Base-by-base conservation (phyloP, 441 rosid genomes). In the Aquilaria agallochum region DNA sequence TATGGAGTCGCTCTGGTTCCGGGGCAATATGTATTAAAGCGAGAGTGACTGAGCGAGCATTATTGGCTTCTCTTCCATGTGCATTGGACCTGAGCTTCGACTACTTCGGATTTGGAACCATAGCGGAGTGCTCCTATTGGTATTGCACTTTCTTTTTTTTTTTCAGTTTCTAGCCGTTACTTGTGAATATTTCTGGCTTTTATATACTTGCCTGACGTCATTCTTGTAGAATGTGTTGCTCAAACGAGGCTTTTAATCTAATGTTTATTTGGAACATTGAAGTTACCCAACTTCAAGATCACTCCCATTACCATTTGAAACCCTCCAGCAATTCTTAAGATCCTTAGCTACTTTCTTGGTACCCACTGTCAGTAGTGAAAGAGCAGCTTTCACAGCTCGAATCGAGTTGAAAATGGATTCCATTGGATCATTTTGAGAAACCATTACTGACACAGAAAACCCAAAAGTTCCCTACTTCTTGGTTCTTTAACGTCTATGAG, bases 291-390 rank as follows among this genome's bases (percentile, higher is more conserved):
- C 50, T 46, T 63, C 76, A 36, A 76, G 58, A 64, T 71, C 63
- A 56, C 67, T 69, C 34, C 66, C 74, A 65, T 75, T 80, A 64
- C 60, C 80, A 52, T 58, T 72, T 11, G 70, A 61, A 47, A 70
- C 71, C 45, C 75, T 76, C 96, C 94, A 87, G 13, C 91, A 79
- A 63, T 62, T 67, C 68, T 92, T 96, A 52, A 95, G 65, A 74
- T 88, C 99, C 60, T 70, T 83, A 0, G 97, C 93, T 4, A 89
- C 95, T 72, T 79, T 91, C 58, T 76, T 78, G 40, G 91, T 67
- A 10, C 98, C 92, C 0, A 77, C 74, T 70, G 88, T 98, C 49
- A 92, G 64, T 1, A 98, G 99, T 36, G 68, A 79, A 62, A 89
- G 48, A 9, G 72, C 96, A 63, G 74, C 90, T 67, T 83, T 88